Percentiles rank a stretch among this genome's conserved stretches.
These are phyloP conservation scores for Endotrypanum monterogeii DNA, from an alignment of 208 protist genomes.

Conservation along the genomic window DNA sequence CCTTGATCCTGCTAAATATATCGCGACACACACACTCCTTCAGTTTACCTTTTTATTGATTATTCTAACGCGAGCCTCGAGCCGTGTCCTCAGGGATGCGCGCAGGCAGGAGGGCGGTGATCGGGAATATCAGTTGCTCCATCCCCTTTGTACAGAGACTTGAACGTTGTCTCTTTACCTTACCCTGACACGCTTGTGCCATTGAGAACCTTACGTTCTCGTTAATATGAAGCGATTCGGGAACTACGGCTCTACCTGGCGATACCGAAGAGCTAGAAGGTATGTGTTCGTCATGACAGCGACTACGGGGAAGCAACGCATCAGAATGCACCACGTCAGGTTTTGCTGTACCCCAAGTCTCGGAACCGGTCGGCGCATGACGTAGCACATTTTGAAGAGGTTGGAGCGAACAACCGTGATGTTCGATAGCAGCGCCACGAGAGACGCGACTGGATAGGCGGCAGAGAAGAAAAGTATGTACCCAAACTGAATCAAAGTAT, in stretches of 20 bases:
- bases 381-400: conserved; percentile 70
- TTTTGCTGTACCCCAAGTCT: conserved; percentile 47
- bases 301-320: conserved; percentile 41
- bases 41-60: conserved; percentile 30
- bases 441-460: conserved; percentile 61
- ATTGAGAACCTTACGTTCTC: neutral
- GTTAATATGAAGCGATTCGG: conserved; percentile 16
- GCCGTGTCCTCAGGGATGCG: conserved; percentile 42
- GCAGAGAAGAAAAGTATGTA: conserved; percentile 74
- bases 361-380: conserved; percentile 49
- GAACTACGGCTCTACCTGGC: conserved; percentile 38
- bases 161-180: neutral
- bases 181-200: neutral
- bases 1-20: neutral
- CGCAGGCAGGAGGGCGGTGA: conserved; percentile 50
- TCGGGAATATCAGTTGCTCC: conserved; percentile 47
- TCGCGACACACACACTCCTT: conserved; percentile 23
- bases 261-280: conserved; percentile 45
- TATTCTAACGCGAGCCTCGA: conserved; percentile 29
- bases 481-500: conserved; percentile 81
- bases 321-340: conserved; percentile 44
- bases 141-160: conserved; percentile 29
- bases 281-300: conserved; percentile 63
- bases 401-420: conserved; percentile 64
- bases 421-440: conserved; percentile 71